These are phyloP conservation scores for Curvularia hawaiiensis DNA, from an alignment of 2,329 filamentous ascomycete species.

Conservation along the genomic window DNA sequence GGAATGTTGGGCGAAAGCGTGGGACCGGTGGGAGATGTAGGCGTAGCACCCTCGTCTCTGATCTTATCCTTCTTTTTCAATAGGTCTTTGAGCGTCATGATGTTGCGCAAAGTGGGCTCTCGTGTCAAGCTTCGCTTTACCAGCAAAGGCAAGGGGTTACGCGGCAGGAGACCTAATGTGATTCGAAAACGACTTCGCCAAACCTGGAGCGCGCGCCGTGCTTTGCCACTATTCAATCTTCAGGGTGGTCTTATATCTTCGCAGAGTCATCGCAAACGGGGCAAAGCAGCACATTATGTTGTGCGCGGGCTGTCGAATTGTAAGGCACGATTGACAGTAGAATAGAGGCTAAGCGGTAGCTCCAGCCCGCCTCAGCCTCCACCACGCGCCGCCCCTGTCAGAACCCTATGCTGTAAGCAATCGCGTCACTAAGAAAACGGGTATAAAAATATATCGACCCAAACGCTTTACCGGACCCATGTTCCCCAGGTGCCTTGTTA, in stretches of 20 bases:
- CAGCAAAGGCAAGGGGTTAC: slow-evolving; percentile 21
- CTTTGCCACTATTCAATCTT: slow-evolving; percentile 30
- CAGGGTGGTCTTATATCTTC: slow-evolving; percentile 42
- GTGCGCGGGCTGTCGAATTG: slow-evolving; percentile 32
- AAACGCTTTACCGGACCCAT: background rate
- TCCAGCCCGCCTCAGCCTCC: slow-evolving; percentile 38
- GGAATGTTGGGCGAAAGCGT: slow-evolving; percentile 41
- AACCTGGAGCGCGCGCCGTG: slow-evolving; percentile 9
- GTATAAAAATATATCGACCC: background rate
- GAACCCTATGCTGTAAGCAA: background rate
- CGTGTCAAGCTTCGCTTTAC: slow-evolving; percentile 17
- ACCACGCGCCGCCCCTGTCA: slow-evolving; percentile 13
- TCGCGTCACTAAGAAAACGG: background rate
- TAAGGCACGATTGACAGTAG: slow-evolving; percentile 28
- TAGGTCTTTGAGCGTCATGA: slow-evolving; percentile 65
- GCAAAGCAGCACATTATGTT: slow-evolving; percentile 33
- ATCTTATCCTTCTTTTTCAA: slow-evolving; percentile 68
- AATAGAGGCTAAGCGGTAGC: slow-evolving; percentile 28
- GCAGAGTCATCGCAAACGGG: slow-evolving; percentile 29
- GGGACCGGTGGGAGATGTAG: slow-evolving; percentile 24
- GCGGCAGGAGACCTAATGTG: slow-evolving; percentile 17
- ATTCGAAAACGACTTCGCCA: slow-evolving; percentile 11
- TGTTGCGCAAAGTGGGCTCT: slow-evolving; percentile 27
- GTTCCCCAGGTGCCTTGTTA: no score
- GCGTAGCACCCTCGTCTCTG: slow-evolving; percentile 51